Percentiles rank a stretch among this genome's conserved stretches.
Conservation (phyloP, 345 rosid species). For the Murraya paniculata region DNA sequence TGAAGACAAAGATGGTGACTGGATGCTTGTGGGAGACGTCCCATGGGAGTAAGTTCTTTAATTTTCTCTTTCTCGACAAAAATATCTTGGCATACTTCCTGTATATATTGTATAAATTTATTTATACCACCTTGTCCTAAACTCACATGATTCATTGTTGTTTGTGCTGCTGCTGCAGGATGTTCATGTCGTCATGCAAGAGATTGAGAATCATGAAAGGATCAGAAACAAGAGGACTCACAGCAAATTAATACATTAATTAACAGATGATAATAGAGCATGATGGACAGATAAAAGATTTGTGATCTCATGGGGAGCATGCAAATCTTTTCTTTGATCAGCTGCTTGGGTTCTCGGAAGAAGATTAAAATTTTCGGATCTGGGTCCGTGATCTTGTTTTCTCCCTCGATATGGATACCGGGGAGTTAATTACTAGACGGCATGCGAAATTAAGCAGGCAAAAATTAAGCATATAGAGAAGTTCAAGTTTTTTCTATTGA, state of each 20-base stretch:
- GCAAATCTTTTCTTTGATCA: background rate
- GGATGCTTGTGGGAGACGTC: conserved; percentile 91
- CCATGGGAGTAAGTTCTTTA: conserved; percentile 60
- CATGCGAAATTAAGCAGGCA: background rate
- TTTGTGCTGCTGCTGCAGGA: conserved; percentile 37
- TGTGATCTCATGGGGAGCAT: conserved; percentile 9
- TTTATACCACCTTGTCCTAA: too few relatives aligned
- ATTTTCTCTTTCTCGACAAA: background rate
- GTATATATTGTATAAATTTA: too few relatives aligned
- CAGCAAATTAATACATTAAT: background rate
- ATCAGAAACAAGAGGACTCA: conserved; percentile 64
- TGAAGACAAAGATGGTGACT: conserved; percentile 83
- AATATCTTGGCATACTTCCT: too few relatives aligned
- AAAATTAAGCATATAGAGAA: conserved; percentile 3
- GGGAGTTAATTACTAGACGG: conserved; percentile 16
- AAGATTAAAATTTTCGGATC: conserved; percentile 15
- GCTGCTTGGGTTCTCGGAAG: conserved; percentile 49
- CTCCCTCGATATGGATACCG: background rate
- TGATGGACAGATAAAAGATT: background rate
- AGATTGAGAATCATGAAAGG: conserved; percentile 85
- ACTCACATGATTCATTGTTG: conserved; percentile 10
- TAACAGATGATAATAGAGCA: too few relatives aligned
- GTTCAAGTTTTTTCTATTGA: conserved; percentile 15
- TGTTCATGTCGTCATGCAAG: conserved; percentile 84
- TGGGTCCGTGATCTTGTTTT: conserved; percentile 21